phyloP scores from a whole-genome alignment of 805 yeast species.

The Pichia occidentalis region DNA sequence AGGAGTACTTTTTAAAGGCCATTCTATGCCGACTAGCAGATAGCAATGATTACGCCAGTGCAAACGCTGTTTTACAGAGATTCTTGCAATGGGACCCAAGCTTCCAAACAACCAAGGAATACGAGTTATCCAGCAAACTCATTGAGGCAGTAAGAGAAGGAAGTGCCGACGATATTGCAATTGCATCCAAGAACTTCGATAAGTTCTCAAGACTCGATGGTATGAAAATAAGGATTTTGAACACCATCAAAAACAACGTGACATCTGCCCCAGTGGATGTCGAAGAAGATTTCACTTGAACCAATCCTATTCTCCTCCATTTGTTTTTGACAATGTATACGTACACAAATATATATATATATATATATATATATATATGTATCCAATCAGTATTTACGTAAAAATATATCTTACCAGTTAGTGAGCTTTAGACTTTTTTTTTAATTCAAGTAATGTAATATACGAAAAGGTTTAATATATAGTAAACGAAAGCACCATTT shows the following conservation, averaged over 20 bases:
- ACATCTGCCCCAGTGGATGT: constrained; percentile 27
- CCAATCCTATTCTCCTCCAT: too few species aligned
- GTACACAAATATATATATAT: not conserved
- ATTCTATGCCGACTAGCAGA: constrained; percentile 78
- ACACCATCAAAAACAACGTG: constrained; percentile 62
- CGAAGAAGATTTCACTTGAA: constrained; percentile 33
- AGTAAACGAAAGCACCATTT: too few species aligned
- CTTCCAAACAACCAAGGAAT: constrained; percentile 73
- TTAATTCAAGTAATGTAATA: not conserved
- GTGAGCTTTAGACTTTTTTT: not conserved
- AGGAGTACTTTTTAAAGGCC: constrained; percentile 84
- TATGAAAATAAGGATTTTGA: constrained; percentile 78
- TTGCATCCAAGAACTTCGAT: constrained; percentile 74
- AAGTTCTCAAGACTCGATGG: constrained; percentile 84
- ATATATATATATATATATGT: too few species aligned
- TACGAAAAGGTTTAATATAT: too few species aligned
- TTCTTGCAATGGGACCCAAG: constrained; percentile 67
- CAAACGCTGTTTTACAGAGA: constrained; percentile 60
- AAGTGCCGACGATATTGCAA: constrained; percentile 69
- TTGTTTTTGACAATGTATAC: too few species aligned
- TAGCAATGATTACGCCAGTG: constrained; percentile 75
- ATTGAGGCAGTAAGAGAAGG: constrained; percentile 73
- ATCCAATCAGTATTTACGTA: not conserved
- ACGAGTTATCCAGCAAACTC: constrained; percentile 56
- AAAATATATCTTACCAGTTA: too few species aligned